Percentiles rank a stretch among this genome's conserved stretches.
Evolutionary conservation across 1,139 yeast species (phyloP).

Genomic region (Magnusiomyces tetraspermus): DNA sequence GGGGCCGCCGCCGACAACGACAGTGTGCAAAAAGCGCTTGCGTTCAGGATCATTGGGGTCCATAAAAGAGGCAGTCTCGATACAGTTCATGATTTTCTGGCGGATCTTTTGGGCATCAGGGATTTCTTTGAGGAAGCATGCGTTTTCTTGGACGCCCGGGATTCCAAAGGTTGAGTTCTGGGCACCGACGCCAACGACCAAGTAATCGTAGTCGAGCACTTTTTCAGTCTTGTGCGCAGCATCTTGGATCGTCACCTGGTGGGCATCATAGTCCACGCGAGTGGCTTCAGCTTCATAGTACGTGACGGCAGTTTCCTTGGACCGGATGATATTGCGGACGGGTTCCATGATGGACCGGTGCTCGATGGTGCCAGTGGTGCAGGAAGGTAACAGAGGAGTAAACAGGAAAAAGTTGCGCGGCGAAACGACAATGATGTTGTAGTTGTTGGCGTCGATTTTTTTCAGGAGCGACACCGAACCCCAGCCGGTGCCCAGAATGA

Average conservation of each 20-base stretch:
- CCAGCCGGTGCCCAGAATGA: slow-evolving; percentile 92
- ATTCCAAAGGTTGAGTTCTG: slow-evolving; percentile 87
- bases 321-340: slow-evolving; percentile 62
- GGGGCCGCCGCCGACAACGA: slow-evolving; percentile 94
- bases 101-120: slow-evolving; percentile 74
- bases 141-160: slow-evolving; percentile 85
- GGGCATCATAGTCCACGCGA: slow-evolving; percentile 59
- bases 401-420: slow-evolving; percentile 92
- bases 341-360: slow-evolving; percentile 85
- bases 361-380: slow-evolving; percentile 90
- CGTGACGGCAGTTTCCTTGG: slow-evolving; percentile 66
- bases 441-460: slow-evolving; percentile 73
- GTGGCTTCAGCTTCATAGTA: slow-evolving; percentile 91
- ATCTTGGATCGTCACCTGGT: slow-evolving; percentile 48
- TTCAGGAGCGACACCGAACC: slow-evolving; percentile 51
- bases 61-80: slow-evolving; percentile 73
- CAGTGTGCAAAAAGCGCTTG: slow-evolving; percentile 68
- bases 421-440: slow-evolving; percentile 81
- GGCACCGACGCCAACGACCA: slow-evolving; percentile 87
- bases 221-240: slow-evolving; percentile 26
- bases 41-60: slow-evolving; percentile 70
- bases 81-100: slow-evolving; percentile 64
- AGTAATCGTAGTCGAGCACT: slow-evolving; percentile 52
- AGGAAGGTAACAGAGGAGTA: slow-evolving; percentile 88
- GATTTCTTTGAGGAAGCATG: slow-evolving; percentile 77